These are phyloP conservation scores for Claviceps capensis DNA, from an alignment of 2,329 filamentous ascomycete genomes.

Conservation along the genomic window DNA sequence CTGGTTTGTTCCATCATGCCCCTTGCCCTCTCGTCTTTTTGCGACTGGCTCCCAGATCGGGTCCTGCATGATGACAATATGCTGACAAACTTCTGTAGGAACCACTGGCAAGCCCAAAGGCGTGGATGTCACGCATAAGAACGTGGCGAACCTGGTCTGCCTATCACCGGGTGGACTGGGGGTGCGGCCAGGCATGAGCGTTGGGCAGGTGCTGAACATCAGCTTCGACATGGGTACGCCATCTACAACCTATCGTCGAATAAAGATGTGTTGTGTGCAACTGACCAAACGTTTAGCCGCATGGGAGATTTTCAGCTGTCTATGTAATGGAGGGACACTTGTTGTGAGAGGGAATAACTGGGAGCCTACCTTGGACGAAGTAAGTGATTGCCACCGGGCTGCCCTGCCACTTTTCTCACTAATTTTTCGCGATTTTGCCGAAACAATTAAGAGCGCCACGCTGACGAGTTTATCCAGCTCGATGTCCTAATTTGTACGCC, in stretches of 20 bases:
- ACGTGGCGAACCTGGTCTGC: slow-evolving; percentile 40
- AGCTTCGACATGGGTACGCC: slow-evolving; percentile 47
- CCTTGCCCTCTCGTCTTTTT: neutral
- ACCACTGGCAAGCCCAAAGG: slow-evolving; percentile 46
- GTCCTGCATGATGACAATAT: neutral
- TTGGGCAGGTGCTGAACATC: slow-evolving; percentile 42
- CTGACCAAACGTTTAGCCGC: slow-evolving; percentile 27
- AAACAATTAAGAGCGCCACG: neutral
- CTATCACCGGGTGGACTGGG: slow-evolving; percentile 36
- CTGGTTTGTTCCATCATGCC: slow-evolving; percentile 21
- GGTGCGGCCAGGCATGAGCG: slow-evolving; percentile 33
- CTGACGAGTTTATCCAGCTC: slow-evolving; percentile 15
- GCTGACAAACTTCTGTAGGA: slow-evolving; percentile 13
- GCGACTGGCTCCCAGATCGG: neutral
- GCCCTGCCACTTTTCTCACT: neutral
- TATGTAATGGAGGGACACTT: slow-evolving; percentile 45
- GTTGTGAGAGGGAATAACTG: slow-evolving; percentile 36
- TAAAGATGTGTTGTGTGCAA: neutral
- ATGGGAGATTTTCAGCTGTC: slow-evolving; percentile 44
- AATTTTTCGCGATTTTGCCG: neutral
- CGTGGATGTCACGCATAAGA: slow-evolving; percentile 41
- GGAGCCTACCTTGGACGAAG: slow-evolving; percentile 30
- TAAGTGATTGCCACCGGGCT: slow-evolving; percentile 11
- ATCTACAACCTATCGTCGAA: neutral
- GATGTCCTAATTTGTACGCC: slow-evolving; percentile 43